Percentiles rank a stretch among this genome's conserved stretches.
phyloP scores from a whole-genome alignment of 371 early-diverging fungal species.

The Apophysomyces elegans region DNA sequence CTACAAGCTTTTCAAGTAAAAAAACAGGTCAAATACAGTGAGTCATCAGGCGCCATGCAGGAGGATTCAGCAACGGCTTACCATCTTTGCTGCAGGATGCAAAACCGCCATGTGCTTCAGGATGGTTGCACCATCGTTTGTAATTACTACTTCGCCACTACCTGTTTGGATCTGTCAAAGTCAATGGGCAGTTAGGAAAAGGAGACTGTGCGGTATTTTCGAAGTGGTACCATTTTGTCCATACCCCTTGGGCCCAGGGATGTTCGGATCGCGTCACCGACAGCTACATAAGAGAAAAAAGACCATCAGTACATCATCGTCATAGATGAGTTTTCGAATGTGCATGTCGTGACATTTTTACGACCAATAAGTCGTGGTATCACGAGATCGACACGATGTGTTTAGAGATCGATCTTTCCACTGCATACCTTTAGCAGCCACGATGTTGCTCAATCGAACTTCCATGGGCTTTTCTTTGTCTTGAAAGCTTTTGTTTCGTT shows the following conservation, averaged over 20 bases:
- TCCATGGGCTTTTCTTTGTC: conserved; percentile 97
- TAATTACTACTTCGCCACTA: conserved; percentile 93
- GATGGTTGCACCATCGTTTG: conserved; percentile 99
- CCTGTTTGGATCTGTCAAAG: conserved; percentile 89
- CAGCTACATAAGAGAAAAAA: conserved; percentile 67
- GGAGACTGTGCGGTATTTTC: neutral
- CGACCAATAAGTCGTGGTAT: neutral
- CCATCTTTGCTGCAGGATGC: conserved; percentile 99
- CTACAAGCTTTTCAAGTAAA: conserved; percentile 75
- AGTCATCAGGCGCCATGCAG: neutral
- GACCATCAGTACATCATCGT: conserved; percentile 3
- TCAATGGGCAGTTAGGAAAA: neutral
- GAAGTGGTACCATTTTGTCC: conserved; percentile 95
- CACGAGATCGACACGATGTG: conserved; percentile 13
- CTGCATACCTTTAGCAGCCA: conserved; percentile 92
- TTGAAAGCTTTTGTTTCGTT: conserved; percentile 61
- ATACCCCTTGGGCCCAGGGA: conserved; percentile 98
- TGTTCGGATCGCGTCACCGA: conserved; percentile 97
- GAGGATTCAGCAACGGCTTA: conserved; percentile 33
- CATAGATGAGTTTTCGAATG: neutral
- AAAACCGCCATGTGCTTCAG: conserved; percentile 98
- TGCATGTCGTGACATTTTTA: conserved; percentile 6
- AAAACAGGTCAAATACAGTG: neutral
- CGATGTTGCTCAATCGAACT: conserved; percentile 94
- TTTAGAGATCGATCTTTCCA: neutral